Conservation (phyloP, 2,329 filamentous ascomycete genomes). For the Aspergillus pseudotamarii region DNA sequence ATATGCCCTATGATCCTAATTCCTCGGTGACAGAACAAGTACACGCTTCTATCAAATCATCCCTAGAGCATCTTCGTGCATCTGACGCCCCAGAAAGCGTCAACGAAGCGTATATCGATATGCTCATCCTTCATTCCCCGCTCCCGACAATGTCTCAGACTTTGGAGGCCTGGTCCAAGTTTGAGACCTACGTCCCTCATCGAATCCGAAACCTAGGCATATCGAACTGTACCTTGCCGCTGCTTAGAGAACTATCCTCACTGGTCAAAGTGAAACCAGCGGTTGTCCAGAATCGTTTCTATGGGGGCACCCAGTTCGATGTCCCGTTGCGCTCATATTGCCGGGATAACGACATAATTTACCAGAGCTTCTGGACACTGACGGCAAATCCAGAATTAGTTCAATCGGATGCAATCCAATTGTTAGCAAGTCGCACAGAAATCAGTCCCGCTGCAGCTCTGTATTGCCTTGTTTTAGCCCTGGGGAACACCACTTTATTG, state of each 20-base stretch:
- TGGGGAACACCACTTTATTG: slow-evolving; percentile 54
- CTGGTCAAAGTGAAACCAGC: slow-evolving; percentile 55
- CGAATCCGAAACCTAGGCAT: slow-evolving; percentile 70
- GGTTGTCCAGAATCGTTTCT: slow-evolving; percentile 78
- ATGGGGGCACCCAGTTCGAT: slow-evolving; percentile 62
- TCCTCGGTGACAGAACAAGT: slow-evolving; percentile 67
- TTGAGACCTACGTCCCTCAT: slow-evolving; percentile 68
- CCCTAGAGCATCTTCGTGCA: slow-evolving; percentile 62
- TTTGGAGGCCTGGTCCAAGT: slow-evolving; percentile 65
- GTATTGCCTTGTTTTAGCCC: slow-evolving; percentile 59
- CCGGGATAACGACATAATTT: slow-evolving; percentile 54
- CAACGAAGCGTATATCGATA: slow-evolving; percentile 58
- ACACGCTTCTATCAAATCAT: slow-evolving; percentile 66
- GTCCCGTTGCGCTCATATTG: slow-evolving; percentile 61
- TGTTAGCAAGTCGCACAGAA: slow-evolving; percentile 49
- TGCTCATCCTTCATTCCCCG: slow-evolving; percentile 62
- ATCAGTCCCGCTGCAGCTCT: slow-evolving; percentile 54
- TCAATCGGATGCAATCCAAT: slow-evolving; percentile 49
- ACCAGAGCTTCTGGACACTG: slow-evolving; percentile 65
- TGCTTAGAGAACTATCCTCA: slow-evolving; percentile 56
- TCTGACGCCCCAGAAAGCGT: slow-evolving; percentile 25
- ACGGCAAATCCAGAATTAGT: slow-evolving; percentile 60
- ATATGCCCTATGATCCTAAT: slow-evolving; percentile 65
- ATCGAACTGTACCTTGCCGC: slow-evolving; percentile 67
- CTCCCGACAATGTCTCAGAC: slow-evolving; percentile 56